Evolutionary conservation across 1,284 basidiomycete genomes (phyloP), one percentile per base, ranked within the genome.

Genomic region (Cutaneotrichosporon daszewskae): DNA sequence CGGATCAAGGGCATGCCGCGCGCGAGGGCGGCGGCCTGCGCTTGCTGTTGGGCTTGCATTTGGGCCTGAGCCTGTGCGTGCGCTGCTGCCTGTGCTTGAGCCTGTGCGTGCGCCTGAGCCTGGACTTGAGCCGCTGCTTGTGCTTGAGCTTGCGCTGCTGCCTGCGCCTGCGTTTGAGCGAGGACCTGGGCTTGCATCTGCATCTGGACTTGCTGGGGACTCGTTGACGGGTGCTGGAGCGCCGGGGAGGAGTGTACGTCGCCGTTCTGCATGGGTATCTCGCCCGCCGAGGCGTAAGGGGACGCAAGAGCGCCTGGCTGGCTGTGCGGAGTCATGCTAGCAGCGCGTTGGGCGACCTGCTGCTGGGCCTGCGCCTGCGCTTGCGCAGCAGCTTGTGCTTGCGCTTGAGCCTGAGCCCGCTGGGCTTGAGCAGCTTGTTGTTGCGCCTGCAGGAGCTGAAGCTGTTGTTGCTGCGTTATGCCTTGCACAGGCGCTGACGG

Each of bases 381-480:
- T 25, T 47, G 45, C 17, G 32, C 32, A 9, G 37, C 35, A 0
- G 43, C 44, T 31, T 55, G 57, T 5, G 51, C 54, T 39, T 58
- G 59, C 18, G 46, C 47, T n/a, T n/a, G n/a, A 14, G 45, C 45
- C 6, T 51, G 49, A 31, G 17, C 17, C 16, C 19, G 42, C 20
- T 49, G 47, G 10, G 38, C 47, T 20, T 45, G 43, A 11, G 58
- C 62, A 1, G 62, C 60, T 8, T 59, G 44, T 33, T 62, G 59
- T 27, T 67, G 65, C 13, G 62, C 62, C 42, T 67, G 63, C 9
- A 65, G 49, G n/a, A 64, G 45, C 44, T 64, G 64, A 37, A 68
- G 57, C 37, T 61, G 60, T 40, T 64, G 62, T n/a, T n/a, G n/a
- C 16, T 47, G 52, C 1, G 47, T 43, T 12, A 50, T 27, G 3